Percentiles rank a stretch among this genome's conserved stretches.
These are phyloP conservation scores for Pisolithus marmoratus DNA, from an alignment of 768 basidiomycete genomes.

Conservation along the genomic window DNA sequence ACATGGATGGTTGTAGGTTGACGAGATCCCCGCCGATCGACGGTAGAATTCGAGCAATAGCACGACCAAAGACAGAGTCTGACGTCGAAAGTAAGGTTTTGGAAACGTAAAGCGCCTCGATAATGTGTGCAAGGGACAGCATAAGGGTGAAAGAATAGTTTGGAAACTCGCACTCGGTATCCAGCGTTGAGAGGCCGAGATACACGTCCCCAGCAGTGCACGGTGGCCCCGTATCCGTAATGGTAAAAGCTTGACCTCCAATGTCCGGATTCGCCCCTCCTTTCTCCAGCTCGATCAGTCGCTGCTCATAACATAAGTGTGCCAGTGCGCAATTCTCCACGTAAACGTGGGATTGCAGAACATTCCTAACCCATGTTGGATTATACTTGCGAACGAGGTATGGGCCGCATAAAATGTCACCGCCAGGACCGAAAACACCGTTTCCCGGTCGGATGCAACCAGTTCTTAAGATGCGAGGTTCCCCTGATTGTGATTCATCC, in stretches of 20 bases:
- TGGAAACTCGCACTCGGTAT: slow-evolving; percentile 53
- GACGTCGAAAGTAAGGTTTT: slow-evolving; percentile 36
- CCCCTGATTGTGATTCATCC: slow-evolving; percentile 29
- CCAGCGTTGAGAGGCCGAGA: slow-evolving; percentile 46
- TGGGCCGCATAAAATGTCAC: slow-evolving; percentile 61
- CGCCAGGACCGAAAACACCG: slow-evolving; percentile 69
- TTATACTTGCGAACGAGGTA: slow-evolving; percentile 56
- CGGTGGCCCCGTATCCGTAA: slow-evolving; percentile 62
- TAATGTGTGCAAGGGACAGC: slow-evolving; percentile 54
- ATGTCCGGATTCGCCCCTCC: slow-evolving; percentile 51
- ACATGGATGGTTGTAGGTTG: slow-evolving; percentile 56
- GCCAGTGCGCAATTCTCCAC: slow-evolving; percentile 74
- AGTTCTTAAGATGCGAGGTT: slow-evolving; percentile 44
- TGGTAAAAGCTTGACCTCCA: slow-evolving; percentile 63
- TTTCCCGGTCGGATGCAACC: slow-evolving; percentile 78
- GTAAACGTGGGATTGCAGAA: slow-evolving; percentile 61
- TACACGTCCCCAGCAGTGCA: slow-evolving; percentile 62
- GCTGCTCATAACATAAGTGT: slow-evolving; percentile 68
- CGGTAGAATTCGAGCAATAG: slow-evolving; percentile 38
- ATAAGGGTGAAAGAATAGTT: slow-evolving; percentile 55
- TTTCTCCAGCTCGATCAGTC: slow-evolving; percentile 50
- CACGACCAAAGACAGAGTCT: slow-evolving; percentile 20
- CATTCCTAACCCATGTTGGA: slow-evolving; percentile 55
- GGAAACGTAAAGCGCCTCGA: slow-evolving; percentile 51
- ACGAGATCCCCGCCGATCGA: slow-evolving; percentile 43